Conservation (phyloP, 2,329 filamentous ascomycete species). For the Bisporella sp. region DNA sequence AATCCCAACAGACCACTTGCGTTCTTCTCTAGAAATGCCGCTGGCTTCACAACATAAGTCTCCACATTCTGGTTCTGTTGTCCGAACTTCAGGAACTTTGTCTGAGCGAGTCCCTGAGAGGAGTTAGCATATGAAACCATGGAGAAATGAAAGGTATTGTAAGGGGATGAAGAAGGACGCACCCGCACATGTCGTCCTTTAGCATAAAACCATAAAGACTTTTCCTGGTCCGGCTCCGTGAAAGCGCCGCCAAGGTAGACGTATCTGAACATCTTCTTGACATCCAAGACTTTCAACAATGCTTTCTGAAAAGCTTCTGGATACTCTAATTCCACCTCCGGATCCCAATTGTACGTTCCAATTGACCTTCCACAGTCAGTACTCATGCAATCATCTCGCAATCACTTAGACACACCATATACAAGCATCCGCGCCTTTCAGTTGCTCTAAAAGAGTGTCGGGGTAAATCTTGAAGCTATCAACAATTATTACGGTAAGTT, state of each 20-base stretch:
- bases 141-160: too few species aligned
- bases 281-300: slow-evolving; percentile 11
- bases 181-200: slow-evolving; percentile 28
- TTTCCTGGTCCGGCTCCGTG: slow-evolving; percentile 34
- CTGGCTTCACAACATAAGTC: slow-evolving; percentile 10
- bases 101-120: slow-evolving; percentile 9
- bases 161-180: not conserved
- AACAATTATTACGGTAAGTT: slow-evolving; percentile 33
- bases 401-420: slow-evolving; percentile 31
- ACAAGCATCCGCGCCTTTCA: slow-evolving; percentile 14
- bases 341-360: slow-evolving; percentile 8
- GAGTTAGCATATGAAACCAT: slow-evolving; percentile 2
- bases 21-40: slow-evolving; percentile 4
- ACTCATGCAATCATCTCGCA: slow-evolving; percentile 31
- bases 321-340: slow-evolving; percentile 12
- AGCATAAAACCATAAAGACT: slow-evolving; percentile 33
- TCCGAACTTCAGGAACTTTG: slow-evolving; percentile 9
- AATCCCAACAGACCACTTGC: slow-evolving; percentile 5
- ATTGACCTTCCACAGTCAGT: slow-evolving; percentile 31
- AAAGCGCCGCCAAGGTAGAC: slow-evolving; percentile 33
- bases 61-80: slow-evolving; percentile 10
- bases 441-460: slow-evolving; percentile 16
- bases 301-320: slow-evolving; percentile 12
- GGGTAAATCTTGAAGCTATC: slow-evolving; percentile 13
- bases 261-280: slow-evolving; percentile 35